These are phyloP conservation scores for Filosporella fistucella DNA, from an alignment of 495 filamentous ascomycete genomes.

Conservation along the genomic window DNA sequence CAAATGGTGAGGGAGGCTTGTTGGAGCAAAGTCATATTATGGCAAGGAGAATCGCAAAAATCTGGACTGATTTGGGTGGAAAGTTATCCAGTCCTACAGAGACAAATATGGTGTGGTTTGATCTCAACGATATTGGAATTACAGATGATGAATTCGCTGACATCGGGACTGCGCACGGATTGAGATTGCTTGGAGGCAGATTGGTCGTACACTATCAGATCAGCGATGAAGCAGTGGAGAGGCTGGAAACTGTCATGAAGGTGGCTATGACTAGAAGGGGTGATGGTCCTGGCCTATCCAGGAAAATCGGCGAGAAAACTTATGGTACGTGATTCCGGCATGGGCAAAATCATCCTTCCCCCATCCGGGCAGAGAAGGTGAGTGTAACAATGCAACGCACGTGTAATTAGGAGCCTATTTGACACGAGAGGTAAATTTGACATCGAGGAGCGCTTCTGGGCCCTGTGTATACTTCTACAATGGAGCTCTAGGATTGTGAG, in stretches of 20 bases:
- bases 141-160: constrained; percentile 38
- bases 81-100: constrained; percentile 59
- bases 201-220: constrained; percentile 66
- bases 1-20: constrained; percentile 58
- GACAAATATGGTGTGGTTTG: constrained; percentile 94
- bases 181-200: constrained; percentile 46
- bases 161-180: constrained; percentile 45
- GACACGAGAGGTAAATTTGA: too few species aligned
- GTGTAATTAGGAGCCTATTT: too few species aligned
- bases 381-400: too few species aligned
- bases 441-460: too few species aligned
- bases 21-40: constrained; percentile 55
- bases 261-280: constrained; percentile 24
- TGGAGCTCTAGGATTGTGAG: too few species aligned
- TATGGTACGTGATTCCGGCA: constrained; percentile 18
- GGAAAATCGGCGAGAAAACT: constrained; percentile 17
- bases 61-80: constrained; percentile 62
- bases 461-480: too few species aligned
- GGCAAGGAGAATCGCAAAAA: constrained; percentile 58
- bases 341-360: too few species aligned
- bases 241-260: constrained; percentile 44
- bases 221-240: constrained; percentile 43
- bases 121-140: constrained; percentile 54
- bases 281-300: neutral
- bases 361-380: too few species aligned